Base-by-base conservation (phyloP, 305 asterid genomes). In the Vinca major region DNA sequence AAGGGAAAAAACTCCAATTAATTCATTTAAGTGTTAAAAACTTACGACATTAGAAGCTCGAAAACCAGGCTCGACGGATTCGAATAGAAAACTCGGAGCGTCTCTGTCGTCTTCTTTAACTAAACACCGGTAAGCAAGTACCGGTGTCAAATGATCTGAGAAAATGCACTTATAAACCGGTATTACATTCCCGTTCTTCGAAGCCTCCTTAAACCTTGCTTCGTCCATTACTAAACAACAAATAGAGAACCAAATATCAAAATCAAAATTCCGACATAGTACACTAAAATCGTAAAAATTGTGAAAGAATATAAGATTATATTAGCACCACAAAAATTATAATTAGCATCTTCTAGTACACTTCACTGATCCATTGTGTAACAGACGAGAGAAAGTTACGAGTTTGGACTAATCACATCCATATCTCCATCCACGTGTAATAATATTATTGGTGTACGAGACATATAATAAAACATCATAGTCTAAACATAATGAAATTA, bases 91-190 rank as follows among this genome's bases (percentile, higher is more conserved):
- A 79, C 98, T 92, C 0, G 98, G 96, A 71, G 95, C 85, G 41
- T 90, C 93, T 52, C 84, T 72, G 17, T 92, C 98, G 16, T 88
- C 95, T 74, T 92, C 96, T 63, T 86, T 86, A 62, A 92, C 97
- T 74, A 92, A 81, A 75, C 98, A 92, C 48, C 98, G 88, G 73
- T 92, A 92, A 39, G 98, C 98, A 69, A 92, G 87, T 76, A 92
- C 91, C 10, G 98, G 98, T 3, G 97, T 92, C 77, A 90, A 77
- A 48, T 88, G 95, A 83, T 92, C 98, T 45, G 96, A 88, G 82
- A 92, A 92, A 64, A 92, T 88, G 82, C 84, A 77, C 75, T 73
- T 77, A 68, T 74, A 83, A 43, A 92, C 49, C 20, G 98, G 98
- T 75, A 92, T 81, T 63, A 86, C 65, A 69, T 91, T 92, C 44